Percentiles rank a stretch among this genome's conserved stretches.
Evolutionary conservation across 257 asterid genomes (phyloP).

Genomic region (Apocynum venetum): DNA sequence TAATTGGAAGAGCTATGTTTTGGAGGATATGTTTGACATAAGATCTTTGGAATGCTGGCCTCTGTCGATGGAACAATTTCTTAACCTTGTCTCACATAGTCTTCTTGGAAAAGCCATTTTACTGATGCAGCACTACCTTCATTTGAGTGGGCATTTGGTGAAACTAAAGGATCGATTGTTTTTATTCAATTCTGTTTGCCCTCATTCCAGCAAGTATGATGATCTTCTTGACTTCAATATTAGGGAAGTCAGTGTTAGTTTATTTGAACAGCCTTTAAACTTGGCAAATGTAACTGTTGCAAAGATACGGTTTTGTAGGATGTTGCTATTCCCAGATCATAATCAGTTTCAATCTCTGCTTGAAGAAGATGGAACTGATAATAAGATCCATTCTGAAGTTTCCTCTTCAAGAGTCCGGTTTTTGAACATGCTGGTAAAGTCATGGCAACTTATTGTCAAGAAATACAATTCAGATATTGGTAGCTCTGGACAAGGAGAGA

Average conservation of each 20-base stretch:
- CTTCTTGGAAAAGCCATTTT: constrained; percentile 64
- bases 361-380: constrained; percentile 26
- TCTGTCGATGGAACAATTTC: constrained; percentile 43
- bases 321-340: constrained; percentile 44
- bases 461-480: constrained; percentile 34
- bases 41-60: constrained; percentile 38
- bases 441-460: constrained; percentile 68
- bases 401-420: constrained; percentile 46
- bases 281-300: constrained; percentile 63
- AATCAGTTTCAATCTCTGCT: constrained; percentile 25
- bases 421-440: constrained; percentile 49
- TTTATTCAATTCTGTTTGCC: constrained; percentile 59
- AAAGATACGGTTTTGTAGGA: constrained; percentile 56
- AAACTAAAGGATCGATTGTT: constrained; percentile 41
- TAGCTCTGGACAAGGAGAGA: constrained; percentile 32
- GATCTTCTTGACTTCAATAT: constrained; percentile 42
- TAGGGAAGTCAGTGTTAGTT: constrained; percentile 40
- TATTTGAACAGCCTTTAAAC: constrained; percentile 48
- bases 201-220: constrained; percentile 36
- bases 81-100: constrained; percentile 47
- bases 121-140: constrained; percentile 41
- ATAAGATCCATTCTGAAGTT: constrained; percentile 29
- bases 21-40: constrained; percentile 39
- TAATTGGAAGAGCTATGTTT: constrained; percentile 56
- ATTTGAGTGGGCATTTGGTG: constrained; percentile 34